Evolutionary conservation across 1,284 basidiomycete species (phyloP).

Genomic region (Leccinum fuscescens): DNA sequence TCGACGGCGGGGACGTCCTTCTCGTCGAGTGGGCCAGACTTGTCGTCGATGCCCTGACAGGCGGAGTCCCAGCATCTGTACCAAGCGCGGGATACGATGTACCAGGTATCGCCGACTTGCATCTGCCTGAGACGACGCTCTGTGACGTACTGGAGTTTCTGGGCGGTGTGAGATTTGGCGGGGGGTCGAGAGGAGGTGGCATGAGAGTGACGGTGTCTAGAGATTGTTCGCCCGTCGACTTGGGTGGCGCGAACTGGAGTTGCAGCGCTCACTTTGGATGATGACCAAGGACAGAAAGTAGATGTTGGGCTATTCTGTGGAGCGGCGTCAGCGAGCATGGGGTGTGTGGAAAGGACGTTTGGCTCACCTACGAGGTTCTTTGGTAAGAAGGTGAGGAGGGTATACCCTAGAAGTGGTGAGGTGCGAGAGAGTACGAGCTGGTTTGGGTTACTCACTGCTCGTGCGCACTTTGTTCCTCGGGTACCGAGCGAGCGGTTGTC

Average conservation of each 20-base stretch:
- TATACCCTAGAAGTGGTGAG: background rate
- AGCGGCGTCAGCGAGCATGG: background rate
- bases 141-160: constrained; percentile 53
- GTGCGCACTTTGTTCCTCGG: constrained; percentile 94
- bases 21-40: constrained; percentile 60
- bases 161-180: constrained; percentile 33
- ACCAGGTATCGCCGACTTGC: constrained; percentile 73
- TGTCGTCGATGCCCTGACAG: constrained; percentile 63
- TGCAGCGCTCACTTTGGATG: constrained; percentile 64
- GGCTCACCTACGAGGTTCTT: background rate
- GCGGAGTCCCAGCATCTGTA: constrained; percentile 73
- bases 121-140: constrained; percentile 48
- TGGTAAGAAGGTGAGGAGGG: background rate
- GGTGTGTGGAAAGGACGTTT: background rate
- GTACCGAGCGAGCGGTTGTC: constrained; percentile 79
- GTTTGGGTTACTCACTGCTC: constrained; percentile 62
- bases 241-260: constrained; percentile 21
- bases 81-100: constrained; percentile 71
- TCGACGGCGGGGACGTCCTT: constrained; percentile 72
- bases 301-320: background rate
- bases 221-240: constrained; percentile 46
- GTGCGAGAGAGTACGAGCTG: background rate
- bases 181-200: constrained; percentile 21
- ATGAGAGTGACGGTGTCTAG: constrained; percentile 26
- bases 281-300: background rate